Base-by-base conservation (phyloP, 2,329 filamentous ascomycete genomes). In the Ophiostoma ulmi region DNA sequence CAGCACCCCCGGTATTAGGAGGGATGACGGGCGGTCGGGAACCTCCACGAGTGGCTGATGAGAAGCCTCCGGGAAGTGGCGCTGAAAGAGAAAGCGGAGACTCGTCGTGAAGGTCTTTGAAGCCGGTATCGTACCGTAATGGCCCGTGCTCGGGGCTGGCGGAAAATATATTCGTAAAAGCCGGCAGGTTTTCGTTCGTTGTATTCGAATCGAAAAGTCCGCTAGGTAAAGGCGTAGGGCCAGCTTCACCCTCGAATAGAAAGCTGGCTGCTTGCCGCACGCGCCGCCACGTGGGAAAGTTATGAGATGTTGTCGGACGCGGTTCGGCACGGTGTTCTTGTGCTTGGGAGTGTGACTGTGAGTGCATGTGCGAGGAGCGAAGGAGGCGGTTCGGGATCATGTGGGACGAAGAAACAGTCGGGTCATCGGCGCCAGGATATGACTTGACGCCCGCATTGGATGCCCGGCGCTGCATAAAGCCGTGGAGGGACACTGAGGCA, bases 1-100 rank as follows among this genome's bases (percentile, higher is more conserved):
- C 87, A 1, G 86, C 87, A n/a, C 83, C 85, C 48, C 88, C 87
- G 0, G 83, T 85, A 70, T 88, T 84, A 13, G 80, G 80, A 3
- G 88, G 88, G 38, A 90, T 89, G 71, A 88, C 79, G 0, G 88
- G 87, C 5, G 88, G 88, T 71, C 85, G 85, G 41, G 80, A 80
- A 39, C 83, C 83, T 44, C 83, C 82, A 71, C 82, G 78, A 3
- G 84, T 85, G 2, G 85, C 85, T 0, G 83, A 81, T n/a, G 64
- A 67, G 61, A 67, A 75, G 74, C 31, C 17, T 3, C 63, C 63
- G 3, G 36, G 36, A 6, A 65, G 17, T 20, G 63, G 63, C 10
- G 36, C 20, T 11, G 35, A 39, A 3, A 10, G 20, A 65, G 63
- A 41, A 5, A 41, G 35, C 22, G 36, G 10, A 39, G 63, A 10